phyloP scores from a whole-genome alignment of 2,329 filamentous ascomycete species.

The Ascochyta rabiei region DNA sequence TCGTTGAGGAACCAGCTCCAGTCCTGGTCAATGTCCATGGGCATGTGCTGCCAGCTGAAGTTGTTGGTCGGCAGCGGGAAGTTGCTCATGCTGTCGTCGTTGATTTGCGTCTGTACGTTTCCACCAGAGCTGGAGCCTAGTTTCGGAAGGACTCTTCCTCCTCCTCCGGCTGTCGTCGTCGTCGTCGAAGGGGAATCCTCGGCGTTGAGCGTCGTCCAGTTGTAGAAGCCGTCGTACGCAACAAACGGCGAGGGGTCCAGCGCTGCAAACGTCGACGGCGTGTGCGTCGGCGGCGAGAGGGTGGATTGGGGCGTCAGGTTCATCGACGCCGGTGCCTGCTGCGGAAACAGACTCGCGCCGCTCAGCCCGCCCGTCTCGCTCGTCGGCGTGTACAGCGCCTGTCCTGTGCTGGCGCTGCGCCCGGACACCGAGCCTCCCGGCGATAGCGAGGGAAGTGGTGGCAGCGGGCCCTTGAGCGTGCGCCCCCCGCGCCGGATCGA shows the following conservation, averaged over 20 bases:
- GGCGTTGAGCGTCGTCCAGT: constrained; percentile 34
- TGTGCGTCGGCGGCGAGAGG: constrained; percentile 21
- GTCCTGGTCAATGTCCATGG: constrained; percentile 51
- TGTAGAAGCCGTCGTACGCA: constrained; percentile 50
- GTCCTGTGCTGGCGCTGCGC: background rate
- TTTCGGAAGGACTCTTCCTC: too few species aligned
- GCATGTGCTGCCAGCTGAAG: constrained; percentile 49
- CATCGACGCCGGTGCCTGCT: background rate
- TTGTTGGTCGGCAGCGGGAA: constrained; percentile 44
- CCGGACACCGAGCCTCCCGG: background rate
- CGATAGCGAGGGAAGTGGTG: background rate
- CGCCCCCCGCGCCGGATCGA: constrained; percentile 42
- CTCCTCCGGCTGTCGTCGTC: too few species aligned
- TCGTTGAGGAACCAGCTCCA: constrained; percentile 51
- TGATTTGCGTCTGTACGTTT: constrained; percentile 35
- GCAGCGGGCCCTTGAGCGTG: background rate
- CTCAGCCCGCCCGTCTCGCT: constrained; percentile 6
- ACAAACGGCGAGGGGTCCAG: constrained; percentile 40
- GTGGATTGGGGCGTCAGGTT: constrained; percentile 16
- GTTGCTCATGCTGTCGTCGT: constrained; percentile 40
- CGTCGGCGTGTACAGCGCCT: constrained; percentile 4
- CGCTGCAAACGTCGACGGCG: constrained; percentile 5
- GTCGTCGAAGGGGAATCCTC: constrained; percentile 15
- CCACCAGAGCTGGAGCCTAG: too few species aligned
- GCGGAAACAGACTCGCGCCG: background rate